Conservation (phyloP, 345 rosid species). For the Eutrema yunnanense region DNA sequence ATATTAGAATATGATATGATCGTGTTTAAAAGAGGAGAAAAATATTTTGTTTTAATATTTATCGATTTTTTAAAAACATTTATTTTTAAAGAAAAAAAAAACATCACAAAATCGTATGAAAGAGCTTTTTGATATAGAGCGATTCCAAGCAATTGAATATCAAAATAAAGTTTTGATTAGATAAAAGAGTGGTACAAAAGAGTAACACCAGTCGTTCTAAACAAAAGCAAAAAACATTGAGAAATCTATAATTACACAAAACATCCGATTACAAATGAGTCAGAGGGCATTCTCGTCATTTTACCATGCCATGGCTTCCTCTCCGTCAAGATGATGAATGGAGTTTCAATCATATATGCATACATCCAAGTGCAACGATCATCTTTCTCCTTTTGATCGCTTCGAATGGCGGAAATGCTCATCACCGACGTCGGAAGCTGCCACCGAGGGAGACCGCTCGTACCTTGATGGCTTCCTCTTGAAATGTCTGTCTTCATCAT, state of each 20-base stretch:
- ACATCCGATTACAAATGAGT: not conserved
- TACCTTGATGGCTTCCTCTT: constrained; percentile 89
- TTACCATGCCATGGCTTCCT: not conserved
- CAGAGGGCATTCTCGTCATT: not conserved
- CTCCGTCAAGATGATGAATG: not conserved
- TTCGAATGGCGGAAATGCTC: constrained; percentile 20
- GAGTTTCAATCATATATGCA: too few species aligned
- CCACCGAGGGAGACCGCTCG: constrained; percentile 48
- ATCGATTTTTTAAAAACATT: too few species aligned
- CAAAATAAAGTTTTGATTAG: not conserved
- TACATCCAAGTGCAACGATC: not conserved
- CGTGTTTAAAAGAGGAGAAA: too few species aligned
- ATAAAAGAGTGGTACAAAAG: not conserved
- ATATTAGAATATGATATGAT: too few species aligned
- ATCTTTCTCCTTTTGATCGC: constrained; percentile 24
- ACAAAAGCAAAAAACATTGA: not conserved
- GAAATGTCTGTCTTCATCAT: constrained; percentile 78
- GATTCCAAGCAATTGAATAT: too few species aligned
- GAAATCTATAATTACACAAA: not conserved
- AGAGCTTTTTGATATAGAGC: too few species aligned
- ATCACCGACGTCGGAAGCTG: constrained; percentile 5
- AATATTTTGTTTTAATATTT: too few species aligned
- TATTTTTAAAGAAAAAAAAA: too few species aligned
- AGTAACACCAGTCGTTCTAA: not conserved
- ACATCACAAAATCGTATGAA: too few species aligned